phyloP scores from a whole-genome alignment of 164 flowering plant genomes.

The Amborella trichopoda region DNA sequence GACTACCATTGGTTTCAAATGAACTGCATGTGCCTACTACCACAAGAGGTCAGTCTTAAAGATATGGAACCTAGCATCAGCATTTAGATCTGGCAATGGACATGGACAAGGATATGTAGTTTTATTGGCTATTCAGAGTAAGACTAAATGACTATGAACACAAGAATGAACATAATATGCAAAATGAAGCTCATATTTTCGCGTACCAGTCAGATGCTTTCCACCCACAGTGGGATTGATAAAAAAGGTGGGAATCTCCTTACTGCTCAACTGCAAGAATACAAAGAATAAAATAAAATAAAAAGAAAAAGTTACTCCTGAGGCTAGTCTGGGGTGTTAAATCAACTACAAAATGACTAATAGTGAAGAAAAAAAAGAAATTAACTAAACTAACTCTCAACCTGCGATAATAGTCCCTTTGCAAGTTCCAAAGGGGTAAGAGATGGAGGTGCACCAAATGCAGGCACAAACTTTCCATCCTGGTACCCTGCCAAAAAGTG shows the following conservation, averaged over 20 bases:
- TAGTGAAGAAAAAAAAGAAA: background rate
- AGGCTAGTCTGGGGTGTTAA: no score
- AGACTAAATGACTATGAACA: background rate
- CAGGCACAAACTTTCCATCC: constrained; percentile 42
- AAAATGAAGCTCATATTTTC: background rate
- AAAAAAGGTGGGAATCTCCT: constrained; percentile 26
- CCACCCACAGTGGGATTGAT: constrained; percentile 29
- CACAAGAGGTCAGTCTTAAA: no score
- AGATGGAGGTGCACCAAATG: constrained; percentile 27
- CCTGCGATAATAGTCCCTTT: constrained; percentile 30
- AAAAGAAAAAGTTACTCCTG: background rate
- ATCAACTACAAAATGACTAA: background rate
- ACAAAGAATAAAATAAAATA: constrained; percentile 3
- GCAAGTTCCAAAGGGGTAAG: constrained; percentile 34
- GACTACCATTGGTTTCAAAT: no score
- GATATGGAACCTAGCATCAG: no score
- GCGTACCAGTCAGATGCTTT: constrained; percentile 28
- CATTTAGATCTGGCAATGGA: background rate
- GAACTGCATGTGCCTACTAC: no score
- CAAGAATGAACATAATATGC: background rate
- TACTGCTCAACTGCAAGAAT: constrained; percentile 30
- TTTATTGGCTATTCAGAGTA: background rate
- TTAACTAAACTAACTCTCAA: no score
- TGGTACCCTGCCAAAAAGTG: constrained; percentile 48
- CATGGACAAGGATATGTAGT: background rate